phyloP scores from a whole-genome alignment of 306 rosid genomes.

The Trifolium repens region DNA sequence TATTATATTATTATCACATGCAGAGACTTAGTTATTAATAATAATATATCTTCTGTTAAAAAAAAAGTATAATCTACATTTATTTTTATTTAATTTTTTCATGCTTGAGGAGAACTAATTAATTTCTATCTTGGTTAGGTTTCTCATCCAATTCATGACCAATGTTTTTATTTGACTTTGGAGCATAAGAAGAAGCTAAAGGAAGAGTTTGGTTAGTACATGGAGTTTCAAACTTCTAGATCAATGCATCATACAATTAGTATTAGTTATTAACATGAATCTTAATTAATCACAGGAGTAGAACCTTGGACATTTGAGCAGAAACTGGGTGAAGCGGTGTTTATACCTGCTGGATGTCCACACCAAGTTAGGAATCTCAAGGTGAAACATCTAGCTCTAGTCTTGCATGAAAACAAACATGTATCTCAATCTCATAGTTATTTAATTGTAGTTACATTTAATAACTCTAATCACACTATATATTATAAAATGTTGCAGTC shows the following conservation, averaged over 20 bases:
- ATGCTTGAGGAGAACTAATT: not conserved
- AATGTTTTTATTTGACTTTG: constrained; percentile 65
- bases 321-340: constrained; percentile 74
- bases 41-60: no score
- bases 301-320: constrained; percentile 82
- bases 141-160: constrained; percentile 77
- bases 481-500: constrained; percentile 49
- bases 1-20: constrained; percentile 18
- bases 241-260: not conserved
- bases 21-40: no score
- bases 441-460: not conserved
- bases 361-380: constrained; percentile 83
- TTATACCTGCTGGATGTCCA: constrained; percentile 86
- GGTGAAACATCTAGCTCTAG: constrained; percentile 43
- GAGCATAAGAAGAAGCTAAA: constrained; percentile 72
- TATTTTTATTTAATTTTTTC: constrained; percentile 8
- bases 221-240: not conserved
- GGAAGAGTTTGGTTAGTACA: constrained; percentile 67
- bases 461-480: not conserved
- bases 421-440: not conserved
- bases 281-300: constrained; percentile 49
- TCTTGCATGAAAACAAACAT: not conserved
- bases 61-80: not conserved
- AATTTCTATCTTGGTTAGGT: constrained; percentile 48
- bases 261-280: constrained; percentile 17